Evolutionary conservation across 2,329 filamentous ascomycete genomes (phyloP), one percentile per base, ranked within the genome.

Genomic region (Rhexocercosporidium sp.): DNA sequence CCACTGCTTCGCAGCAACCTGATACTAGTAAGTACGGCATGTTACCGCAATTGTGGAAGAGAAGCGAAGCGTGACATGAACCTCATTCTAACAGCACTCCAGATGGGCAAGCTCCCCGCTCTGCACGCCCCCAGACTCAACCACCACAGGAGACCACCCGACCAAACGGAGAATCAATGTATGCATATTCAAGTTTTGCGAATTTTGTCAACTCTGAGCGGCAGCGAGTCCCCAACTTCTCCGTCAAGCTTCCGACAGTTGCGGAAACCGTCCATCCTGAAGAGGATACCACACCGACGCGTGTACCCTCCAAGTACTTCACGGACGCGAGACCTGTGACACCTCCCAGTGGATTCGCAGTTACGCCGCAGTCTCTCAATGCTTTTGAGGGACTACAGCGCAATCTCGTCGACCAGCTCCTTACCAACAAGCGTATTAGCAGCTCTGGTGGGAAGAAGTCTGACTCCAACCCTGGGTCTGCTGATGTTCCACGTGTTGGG

Each of bases 281-380:
- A 7, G 49, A 63, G 16, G 37, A 41, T 31, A 3, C 2, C 34
- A 47, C 61, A 34, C 16, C 61, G n/a, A 54, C 29, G 12, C 56
- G 54, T 31, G 44, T 31, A 47, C 25, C 41, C 9, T 44, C 47
- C 44, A 74, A 68, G 39, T 69, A 59, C 64, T 61, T 65, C 16
- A 31, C 25, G 9, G 57, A 41, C 27, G 20, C 37, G 5, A 27
- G 46, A 47, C 59, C 67, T 62, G 61, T 62, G 60, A 70, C 63
- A 66, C 54, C 73, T 76, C 75, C 73, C 59, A 77, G 75, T 75
- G 75, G 74, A 73, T 67, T 64, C 66, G 44, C 71, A 64, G 29
- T 34, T 51, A 37, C 64, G 62, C 64, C 69, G 27, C 63, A 71
- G 25, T 57, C 61, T 66, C 56, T 71, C 20, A 69, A 72, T 68